phyloP scores from a whole-genome alignment of 2,329 filamentous ascomycete species.

The Alternaria sp. region DNA sequence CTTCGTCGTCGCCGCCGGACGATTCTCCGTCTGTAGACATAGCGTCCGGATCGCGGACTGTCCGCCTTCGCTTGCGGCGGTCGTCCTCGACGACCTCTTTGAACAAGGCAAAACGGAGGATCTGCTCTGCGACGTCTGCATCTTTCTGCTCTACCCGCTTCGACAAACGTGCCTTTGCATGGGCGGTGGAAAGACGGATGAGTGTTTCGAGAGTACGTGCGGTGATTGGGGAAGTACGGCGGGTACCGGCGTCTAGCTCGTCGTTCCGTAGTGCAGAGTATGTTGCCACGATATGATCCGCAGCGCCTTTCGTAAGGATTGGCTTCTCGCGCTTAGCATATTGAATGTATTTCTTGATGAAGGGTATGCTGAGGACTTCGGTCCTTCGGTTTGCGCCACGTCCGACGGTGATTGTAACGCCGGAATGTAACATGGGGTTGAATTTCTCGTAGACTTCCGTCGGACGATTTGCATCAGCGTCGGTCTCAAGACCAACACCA shows the following conservation, averaged over 20 bases:
- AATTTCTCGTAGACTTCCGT: slow-evolving; percentile 96
- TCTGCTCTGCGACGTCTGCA: slow-evolving; percentile 83
- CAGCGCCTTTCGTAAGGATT: slow-evolving; percentile 85
- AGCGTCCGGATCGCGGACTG: slow-evolving; percentile 65
- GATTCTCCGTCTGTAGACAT: slow-evolving; percentile 65
- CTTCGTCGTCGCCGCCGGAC: slow-evolving; percentile 66
- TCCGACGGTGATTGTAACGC: slow-evolving; percentile 78
- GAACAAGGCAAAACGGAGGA: slow-evolving; percentile 93
- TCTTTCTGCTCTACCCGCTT: slow-evolving; percentile 89
- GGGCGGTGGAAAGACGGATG: slow-evolving; percentile 96
- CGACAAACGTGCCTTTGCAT: slow-evolving; percentile 90
- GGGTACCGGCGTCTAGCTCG: slow-evolving; percentile 91
- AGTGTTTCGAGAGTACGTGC: slow-evolving; percentile 96
- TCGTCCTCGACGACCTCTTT: slow-evolving; percentile 86
- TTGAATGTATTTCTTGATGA: slow-evolving; percentile 99
- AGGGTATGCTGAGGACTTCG: slow-evolving; percentile 92
- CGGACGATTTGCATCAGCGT: slow-evolving; percentile 74
- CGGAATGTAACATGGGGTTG: slow-evolving; percentile 93
- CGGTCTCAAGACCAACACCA: slow-evolving; percentile 82
- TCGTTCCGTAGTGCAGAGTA: slow-evolving; percentile 95
- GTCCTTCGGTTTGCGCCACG: slow-evolving; percentile 77
- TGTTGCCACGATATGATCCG: slow-evolving; percentile 87
- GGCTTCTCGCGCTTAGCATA: slow-evolving; percentile 95
- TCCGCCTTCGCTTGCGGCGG: slow-evolving; percentile 82
- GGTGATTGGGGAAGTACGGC: slow-evolving; percentile 92